These are phyloP conservation scores for Leptosphaerulina australis DNA, from an alignment of 2,329 filamentous ascomycete genomes.

Conservation along the genomic window DNA sequence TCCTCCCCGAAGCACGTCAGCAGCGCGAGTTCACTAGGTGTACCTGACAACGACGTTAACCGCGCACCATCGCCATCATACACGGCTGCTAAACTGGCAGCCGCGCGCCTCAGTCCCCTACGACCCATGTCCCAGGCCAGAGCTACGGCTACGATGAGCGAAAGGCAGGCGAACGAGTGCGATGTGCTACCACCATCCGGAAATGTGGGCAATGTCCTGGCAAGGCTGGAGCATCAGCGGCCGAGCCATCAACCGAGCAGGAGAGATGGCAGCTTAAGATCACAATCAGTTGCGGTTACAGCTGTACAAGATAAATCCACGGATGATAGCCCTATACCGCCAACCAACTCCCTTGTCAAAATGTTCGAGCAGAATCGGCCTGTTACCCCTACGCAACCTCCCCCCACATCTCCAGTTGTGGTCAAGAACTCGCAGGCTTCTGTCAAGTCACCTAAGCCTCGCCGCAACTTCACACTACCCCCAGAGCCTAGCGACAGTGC, in stretches of 20 bases:
- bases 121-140: conserved; percentile 29
- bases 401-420: conserved; percentile 25
- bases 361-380: conserved; percentile 66
- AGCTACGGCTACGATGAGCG: conserved; percentile 23
- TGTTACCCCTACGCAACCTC: conserved; percentile 23
- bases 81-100: conserved; percentile 67
- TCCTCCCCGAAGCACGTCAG: conserved; percentile 32
- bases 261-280: conserved; percentile 25
- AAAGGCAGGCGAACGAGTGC: conserved; percentile 32
- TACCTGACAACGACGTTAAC: conserved; percentile 36
- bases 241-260: conserved; percentile 22
- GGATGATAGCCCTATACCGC: conserved; percentile 65
- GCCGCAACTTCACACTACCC: conserved; percentile 38
- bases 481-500: conserved; percentile 32
- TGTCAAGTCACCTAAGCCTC: conserved; percentile 52
- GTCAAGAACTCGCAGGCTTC: conserved; percentile 39
- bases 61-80: conserved; percentile 60
- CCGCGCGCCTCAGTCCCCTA: conserved; percentile 63
- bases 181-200: conserved; percentile 42
- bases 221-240: conserved; percentile 36
- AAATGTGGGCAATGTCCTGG: conserved; percentile 43
- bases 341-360: conserved; percentile 69
- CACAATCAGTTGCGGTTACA: conserved; percentile 22
- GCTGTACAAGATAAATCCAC: conserved; percentile 43
- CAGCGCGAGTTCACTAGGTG: conserved; percentile 40